A percentile compares a stretch with the other conserved stretches of the same genome.
phyloP scores from a whole-genome alignment of 108 stramenopile species.

The Schizochytrium sp. region DNA sequence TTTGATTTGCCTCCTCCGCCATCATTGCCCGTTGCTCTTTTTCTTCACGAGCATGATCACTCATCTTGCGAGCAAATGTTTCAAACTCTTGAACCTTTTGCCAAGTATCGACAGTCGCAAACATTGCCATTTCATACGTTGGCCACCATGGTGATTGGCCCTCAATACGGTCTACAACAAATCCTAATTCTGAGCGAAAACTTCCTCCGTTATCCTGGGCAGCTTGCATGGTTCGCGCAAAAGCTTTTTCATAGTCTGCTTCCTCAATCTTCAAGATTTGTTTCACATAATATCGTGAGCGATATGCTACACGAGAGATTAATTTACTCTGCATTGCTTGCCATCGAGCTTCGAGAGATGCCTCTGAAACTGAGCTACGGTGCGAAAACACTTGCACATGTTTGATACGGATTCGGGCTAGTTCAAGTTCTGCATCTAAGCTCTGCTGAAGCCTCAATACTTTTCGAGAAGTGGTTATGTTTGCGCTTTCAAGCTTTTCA shows the following conservation, averaged over 20 bases:
- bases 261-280: not conserved
- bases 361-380: constrained; percentile 3
- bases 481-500: not conserved
- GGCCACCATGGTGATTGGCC: constrained; percentile 47
- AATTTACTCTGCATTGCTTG: not conserved
- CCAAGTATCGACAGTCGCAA: not conserved
- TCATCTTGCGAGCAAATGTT: not conserved
- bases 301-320: not conserved
- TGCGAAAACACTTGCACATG: constrained; percentile 19
- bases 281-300: not conserved
- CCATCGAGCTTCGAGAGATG: not conserved
- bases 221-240: not conserved
- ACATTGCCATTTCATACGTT: not conserved
- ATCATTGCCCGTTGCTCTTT: not conserved
- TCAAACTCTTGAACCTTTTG: not conserved
- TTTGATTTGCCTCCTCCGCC: constrained; percentile 38
- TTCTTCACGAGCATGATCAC: not conserved
- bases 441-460: not conserved
- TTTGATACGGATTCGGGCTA: not conserved
- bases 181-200: not conserved
- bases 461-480: not conserved
- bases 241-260: not conserved
- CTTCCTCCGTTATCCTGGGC: not conserved
- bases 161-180: not conserved
- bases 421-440: not conserved